Evolutionary conservation across 371 early-diverging fungal genomes (phyloP), one percentile per base, ranked within the genome.

Genomic region (Lichtheimia corymbifera): DNA sequence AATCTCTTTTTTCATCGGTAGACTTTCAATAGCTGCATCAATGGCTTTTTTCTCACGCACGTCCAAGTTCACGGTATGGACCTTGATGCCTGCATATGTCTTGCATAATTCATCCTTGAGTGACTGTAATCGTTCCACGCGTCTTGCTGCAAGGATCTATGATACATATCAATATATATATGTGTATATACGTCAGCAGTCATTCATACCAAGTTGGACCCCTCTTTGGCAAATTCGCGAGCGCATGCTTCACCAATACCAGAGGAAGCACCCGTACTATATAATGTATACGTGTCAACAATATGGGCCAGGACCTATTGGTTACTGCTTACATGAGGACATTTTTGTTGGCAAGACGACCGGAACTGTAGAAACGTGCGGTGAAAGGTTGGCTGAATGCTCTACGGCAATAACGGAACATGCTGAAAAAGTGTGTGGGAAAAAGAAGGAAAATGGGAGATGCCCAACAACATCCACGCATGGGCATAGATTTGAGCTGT

Each of bases 161-260:
- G 41, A 15, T 7, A 47, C 6, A 4, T 5, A 41, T 7, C 5
- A 17, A 13, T 14, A 55, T 35, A 14, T 14, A 9, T 20, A 2
- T n/a, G 2, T 24, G 30, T 30, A 1, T 15, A 40, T 15, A 15
- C 40, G 17, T 54, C 5, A 9, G 7, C 2, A 9, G 24, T 0
- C 30, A 27, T 53, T 50, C 56, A 56, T 82, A 86, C 87, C 61
- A 97, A 65, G 68, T 94, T 82, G 42, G 91, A 85, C 20, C 92
- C 93, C 42, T 84, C 85, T 22, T 78, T 78, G 9, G 97, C 97
- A 71, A 93, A 97, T 61, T 91, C 91, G 30, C 82, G 71, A 12
- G 96, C 95, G 57, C 88, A 88, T 2, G 92, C 91, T 55, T 86
- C 88, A 41, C 97, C 96, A 54, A 96, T 96, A 47, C 96, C 96